These are phyloP conservation scores for Colletotrichum siamense DNA, from an alignment of 2,329 filamentous ascomycete genomes.

Conservation along the genomic window DNA sequence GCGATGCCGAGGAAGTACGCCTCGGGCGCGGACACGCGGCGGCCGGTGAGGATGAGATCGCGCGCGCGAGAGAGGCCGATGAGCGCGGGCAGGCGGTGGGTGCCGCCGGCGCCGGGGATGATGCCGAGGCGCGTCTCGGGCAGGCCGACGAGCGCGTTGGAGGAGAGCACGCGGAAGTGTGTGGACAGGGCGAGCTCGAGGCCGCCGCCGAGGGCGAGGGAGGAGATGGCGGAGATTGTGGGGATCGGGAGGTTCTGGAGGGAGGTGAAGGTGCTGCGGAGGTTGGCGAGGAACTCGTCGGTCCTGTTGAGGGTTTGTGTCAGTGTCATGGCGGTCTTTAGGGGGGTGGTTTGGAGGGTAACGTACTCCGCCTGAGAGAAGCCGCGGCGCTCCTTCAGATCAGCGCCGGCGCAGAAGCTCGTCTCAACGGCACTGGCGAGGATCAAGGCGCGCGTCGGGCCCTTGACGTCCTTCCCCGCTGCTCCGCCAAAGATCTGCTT, in stretches of 20 bases:
- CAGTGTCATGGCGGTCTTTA: neutral
- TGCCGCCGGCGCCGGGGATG: constrained; percentile 93
- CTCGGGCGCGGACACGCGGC: constrained; percentile 82
- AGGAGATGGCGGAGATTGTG: constrained; percentile 87
- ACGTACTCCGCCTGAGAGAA: constrained; percentile 81
- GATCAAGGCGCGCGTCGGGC: constrained; percentile 79
- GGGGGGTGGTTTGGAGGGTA: neutral
- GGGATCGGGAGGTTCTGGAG: constrained; percentile 83
- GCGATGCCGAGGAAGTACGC: constrained; percentile 91
- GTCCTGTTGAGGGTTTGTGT: constrained; percentile 60
- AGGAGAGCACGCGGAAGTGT: constrained; percentile 85
- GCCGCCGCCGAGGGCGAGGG: constrained; percentile 87
- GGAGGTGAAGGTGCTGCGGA: constrained; percentile 77
- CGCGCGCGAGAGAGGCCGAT: constrained; percentile 84
- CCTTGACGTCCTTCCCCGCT: constrained; percentile 48
- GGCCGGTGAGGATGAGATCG: constrained; percentile 88
- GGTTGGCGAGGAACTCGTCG: constrained; percentile 74
- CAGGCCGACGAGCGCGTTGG: constrained; percentile 78
- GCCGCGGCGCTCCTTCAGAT: constrained; percentile 83
- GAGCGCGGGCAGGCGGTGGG: constrained; percentile 81
- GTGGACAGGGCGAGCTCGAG: constrained; percentile 92
- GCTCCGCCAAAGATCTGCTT: constrained; percentile 49
- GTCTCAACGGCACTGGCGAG: constrained; percentile 84
- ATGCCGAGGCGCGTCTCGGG: constrained; percentile 94
- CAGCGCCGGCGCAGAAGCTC: constrained; percentile 92